Base-by-base conservation (phyloP, 139 green algal species). In the Chlamydomonas schloesseri region DNA sequence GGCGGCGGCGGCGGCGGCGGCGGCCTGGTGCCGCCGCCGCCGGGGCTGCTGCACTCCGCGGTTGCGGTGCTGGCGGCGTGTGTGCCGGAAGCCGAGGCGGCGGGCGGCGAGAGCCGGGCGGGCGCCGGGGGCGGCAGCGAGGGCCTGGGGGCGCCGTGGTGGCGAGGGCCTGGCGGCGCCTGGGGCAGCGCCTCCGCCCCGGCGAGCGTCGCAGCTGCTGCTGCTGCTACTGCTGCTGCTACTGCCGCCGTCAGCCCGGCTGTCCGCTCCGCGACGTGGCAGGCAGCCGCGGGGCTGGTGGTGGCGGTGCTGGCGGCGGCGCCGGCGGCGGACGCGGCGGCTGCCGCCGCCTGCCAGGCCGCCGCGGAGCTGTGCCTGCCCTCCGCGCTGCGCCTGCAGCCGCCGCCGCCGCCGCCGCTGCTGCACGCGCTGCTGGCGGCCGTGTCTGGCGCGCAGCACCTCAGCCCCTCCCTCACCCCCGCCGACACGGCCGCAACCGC, bases 381-480 rank as follows among this genome's bases (percentile, higher is more conserved):
- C 9, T 67, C 79, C 18, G 67, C 60, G 13, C 67, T 77, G 14
- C 65, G 79, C 0, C 79, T 85, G 11, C 20, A 67, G 0, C 42
- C 72, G 15, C 70, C 79, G 15, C 79, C 79, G 42, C 67, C 79
- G 0, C 20, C 9, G 4, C 37, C 36, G 18, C 60, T 83, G 17
- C 15, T 83, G 17, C 77, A 83, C 11, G 60, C 37, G 28, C 62
- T 83, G 62, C 77, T 83, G 6, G 62, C 17, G 24, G 77, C 77
- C 77, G 34, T 42, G 14, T 62, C 77, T 3, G 60, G 42, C 18
- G 62, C 62, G 34, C 42, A 58, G 57, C 58, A 55, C 33, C 42
- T 50, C 42, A 50, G 42, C 42, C 42, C 42, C 42, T 50, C 42
- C 42, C 42, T 50, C n/a, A n/a, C n/a, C n/a, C n/a, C n/a, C n/a